Base-by-base conservation (phyloP, 208 protist species). In the Trypanosoma platydactyli region DNA sequence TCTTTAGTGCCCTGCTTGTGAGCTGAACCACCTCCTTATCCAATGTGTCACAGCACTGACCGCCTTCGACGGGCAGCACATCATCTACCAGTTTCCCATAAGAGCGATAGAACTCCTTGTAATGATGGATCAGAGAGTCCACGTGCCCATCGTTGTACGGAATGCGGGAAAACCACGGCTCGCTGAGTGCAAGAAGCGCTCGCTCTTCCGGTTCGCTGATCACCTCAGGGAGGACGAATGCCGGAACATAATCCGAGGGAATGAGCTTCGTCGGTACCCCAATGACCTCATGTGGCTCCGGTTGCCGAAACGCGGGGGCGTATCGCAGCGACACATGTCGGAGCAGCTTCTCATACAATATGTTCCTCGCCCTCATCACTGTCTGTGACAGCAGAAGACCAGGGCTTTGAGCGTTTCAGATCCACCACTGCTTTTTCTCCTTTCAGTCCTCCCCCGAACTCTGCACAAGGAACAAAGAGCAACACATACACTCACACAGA, bases 101-200 rank as follows among this genome's bases (percentile, higher is more conserved):
- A 20, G 82, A 84, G 25, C 88, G 88, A 65, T 94, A 94, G 65
- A 94, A 94, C 69, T 94, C 84, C 64, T 88, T 91, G 74, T 90
- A 94, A 64, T 94, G 84, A 49, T 94, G 88, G 35, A 94, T 94
- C 50, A 94, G 74, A 3, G 80, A 84, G 55, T 94, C 88, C 56
- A 84, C 55, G 63, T 94, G 88, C 13, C 78, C 83, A 44, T 88
- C 79, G 61, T 81, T 86, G 83, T 74, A 90, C 35, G 67, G 71
- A 62, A 94, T 69, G 24, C 85, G 82, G n/a, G 72, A 58, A 66
- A 94, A 94, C 85, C 84, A 91, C 56, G 85, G 88, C 30, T 81
- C 74, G 0, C 57, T 38, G 41, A 88, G 81, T 30, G 48, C 45
- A 46, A 94, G 68, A 50, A 94, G 70, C 16, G 88, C 77, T 18